Evolutionary conservation across 768 basidiomycete species (phyloP).

Genomic region (Neoboletus brunneissimus): DNA sequence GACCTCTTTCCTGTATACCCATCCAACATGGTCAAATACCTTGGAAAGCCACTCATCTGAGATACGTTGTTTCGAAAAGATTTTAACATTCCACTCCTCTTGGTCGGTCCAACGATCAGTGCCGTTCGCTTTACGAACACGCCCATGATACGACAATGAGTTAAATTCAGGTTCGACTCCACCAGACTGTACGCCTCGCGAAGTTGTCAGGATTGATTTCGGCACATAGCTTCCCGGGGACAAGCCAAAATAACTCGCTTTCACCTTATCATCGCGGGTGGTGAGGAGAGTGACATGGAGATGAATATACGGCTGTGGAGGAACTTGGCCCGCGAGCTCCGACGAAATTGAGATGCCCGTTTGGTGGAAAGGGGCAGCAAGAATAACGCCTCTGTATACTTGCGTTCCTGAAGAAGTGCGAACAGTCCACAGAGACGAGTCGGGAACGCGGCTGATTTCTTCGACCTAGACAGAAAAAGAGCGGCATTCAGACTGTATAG

Average conservation of each 20-base stretch:
- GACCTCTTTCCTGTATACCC: constrained; percentile 82
- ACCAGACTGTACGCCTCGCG: constrained; percentile 53
- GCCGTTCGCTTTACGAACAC: constrained; percentile 34
- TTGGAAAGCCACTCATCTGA: constrained; percentile 67
- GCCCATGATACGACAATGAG: constrained; percentile 78
- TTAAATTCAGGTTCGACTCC: constrained; percentile 76
- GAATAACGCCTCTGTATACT: constrained; percentile 71
- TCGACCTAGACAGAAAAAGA: constrained; percentile 41
- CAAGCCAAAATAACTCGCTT: constrained; percentile 69
- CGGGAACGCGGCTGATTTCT: constrained; percentile 46
- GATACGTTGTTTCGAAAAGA: constrained; percentile 69
- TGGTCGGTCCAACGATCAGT: constrained; percentile 21
- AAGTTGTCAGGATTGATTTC: constrained; percentile 68
- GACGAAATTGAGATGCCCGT: constrained; percentile 54
- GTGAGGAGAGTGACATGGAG: constrained; percentile 87
- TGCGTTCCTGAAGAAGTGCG: constrained; percentile 44
- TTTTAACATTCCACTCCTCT: constrained; percentile 75
- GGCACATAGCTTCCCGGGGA: constrained; percentile 46
- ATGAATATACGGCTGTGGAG: constrained; percentile 71
- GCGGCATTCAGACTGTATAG: neutral
- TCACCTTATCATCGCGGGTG: constrained; percentile 63
- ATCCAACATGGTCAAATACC: constrained; percentile 71
- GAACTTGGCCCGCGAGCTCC: constrained; percentile 51
- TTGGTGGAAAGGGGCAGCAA: constrained; percentile 83
- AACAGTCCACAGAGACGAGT: constrained; percentile 52